These are phyloP conservation scores for Vaccinium corymbosum DNA, from an alignment of 148 eudicot genomes.

Conservation along the genomic window DNA sequence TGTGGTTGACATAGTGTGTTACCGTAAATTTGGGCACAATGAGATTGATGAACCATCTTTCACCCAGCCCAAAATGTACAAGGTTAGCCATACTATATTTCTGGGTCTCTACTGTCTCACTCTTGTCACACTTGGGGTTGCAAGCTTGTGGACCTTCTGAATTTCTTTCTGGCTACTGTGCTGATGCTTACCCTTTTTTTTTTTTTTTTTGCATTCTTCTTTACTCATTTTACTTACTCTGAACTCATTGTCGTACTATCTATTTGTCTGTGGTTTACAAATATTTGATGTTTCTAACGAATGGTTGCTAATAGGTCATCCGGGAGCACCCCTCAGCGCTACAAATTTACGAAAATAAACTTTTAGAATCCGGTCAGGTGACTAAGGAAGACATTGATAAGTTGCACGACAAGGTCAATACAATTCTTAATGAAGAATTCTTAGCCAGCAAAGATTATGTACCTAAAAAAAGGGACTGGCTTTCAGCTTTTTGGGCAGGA, in stretches of 20 bases:
- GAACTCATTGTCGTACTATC: background rate
- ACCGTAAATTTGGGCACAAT: conserved; percentile 90
- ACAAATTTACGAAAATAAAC: conserved; percentile 70
- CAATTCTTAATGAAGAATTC: conserved; percentile 80
- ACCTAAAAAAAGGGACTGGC: conserved; percentile 84
- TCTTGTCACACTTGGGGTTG: background rate
- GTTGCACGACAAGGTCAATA: conserved; percentile 60
- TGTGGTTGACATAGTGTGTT: conserved; percentile 84
- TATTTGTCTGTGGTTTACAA: background rate
- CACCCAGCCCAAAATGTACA: conserved; percentile 89
- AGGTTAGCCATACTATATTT: conserved; percentile 39
- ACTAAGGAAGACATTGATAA: conserved; percentile 65
- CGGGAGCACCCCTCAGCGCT: conserved; percentile 77
- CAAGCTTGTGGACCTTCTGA: background rate
- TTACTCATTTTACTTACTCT: background rate
- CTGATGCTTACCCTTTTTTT: background rate
- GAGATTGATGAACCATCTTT: conserved; percentile 96
- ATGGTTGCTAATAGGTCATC: conserved; percentile 48
- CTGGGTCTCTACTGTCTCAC: background rate
- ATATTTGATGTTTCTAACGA: conserved; percentile 1
- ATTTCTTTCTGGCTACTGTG: background rate
- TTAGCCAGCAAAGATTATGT: conserved; percentile 77
- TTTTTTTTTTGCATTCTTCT: background rate
- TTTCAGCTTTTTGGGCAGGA: conserved; percentile 84
- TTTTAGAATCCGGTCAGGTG: conserved; percentile 64